phyloP scores from a whole-genome alignment of 257 asterid species.

The Gentiana macrophylla region DNA sequence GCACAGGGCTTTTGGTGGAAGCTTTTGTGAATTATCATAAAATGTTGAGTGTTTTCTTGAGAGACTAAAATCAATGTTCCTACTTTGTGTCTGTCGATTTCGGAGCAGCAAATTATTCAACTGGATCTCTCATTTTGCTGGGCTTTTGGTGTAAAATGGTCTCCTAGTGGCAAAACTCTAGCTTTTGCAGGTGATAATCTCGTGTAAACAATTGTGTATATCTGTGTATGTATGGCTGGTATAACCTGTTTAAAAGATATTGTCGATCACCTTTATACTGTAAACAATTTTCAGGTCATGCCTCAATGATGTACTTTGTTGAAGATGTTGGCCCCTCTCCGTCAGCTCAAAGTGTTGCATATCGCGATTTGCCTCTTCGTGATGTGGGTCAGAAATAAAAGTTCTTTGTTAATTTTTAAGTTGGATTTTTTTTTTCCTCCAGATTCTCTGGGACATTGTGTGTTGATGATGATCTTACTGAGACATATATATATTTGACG shows the following conservation, averaged over 20 bases:
- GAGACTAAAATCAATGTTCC: slow-evolving; percentile 1
- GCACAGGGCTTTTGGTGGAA: not conserved
- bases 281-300: slow-evolving; percentile 57
- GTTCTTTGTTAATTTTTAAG: slow-evolving; percentile 26
- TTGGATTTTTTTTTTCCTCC: slow-evolving; percentile 12
- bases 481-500: slow-evolving; percentile 1
- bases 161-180: slow-evolving; percentile 86
- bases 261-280: not conserved
- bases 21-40: not conserved
- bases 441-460: not conserved
- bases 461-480: slow-evolving; percentile 15
- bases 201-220: not conserved
- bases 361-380: slow-evolving; percentile 98
- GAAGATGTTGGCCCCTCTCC: slow-evolving; percentile 97
- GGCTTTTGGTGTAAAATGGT: slow-evolving; percentile 97
- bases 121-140: slow-evolving; percentile 92
- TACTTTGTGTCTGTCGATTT: slow-evolving; percentile 6
- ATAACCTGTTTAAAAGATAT: not conserved
- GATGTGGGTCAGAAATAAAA: slow-evolving; percentile 98
- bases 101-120: slow-evolving; percentile 88
- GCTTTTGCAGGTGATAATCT: slow-evolving; percentile 79
- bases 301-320: slow-evolving; percentile 93
- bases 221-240: not conserved
- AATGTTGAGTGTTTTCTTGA: not conserved
- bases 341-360: slow-evolving; percentile 86